phyloP scores from a whole-genome alignment of 2,329 filamentous ascomycete genomes.

The Trichoderma afroharzianum region DNA sequence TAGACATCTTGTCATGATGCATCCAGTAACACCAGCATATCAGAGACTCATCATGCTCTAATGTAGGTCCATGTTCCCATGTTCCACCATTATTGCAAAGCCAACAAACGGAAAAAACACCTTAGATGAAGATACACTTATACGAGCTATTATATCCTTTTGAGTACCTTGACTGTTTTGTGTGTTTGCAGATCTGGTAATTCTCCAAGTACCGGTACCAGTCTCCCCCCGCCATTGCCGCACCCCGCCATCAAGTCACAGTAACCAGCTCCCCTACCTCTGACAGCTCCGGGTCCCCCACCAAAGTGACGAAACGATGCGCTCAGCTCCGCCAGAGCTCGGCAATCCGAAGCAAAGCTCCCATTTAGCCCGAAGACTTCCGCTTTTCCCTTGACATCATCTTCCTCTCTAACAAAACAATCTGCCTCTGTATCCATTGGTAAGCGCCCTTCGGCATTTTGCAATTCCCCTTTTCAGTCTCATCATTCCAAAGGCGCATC shows the following conservation, averaged over 20 bases:
- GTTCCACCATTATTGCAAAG: not conserved
- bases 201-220: not conserved
- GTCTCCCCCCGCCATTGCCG: not conserved
- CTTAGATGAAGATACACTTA: not conserved
- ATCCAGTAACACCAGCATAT: not conserved
- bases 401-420: not conserved
- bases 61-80: not conserved
- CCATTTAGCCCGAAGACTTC: not conserved
- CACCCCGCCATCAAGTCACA: not conserved
- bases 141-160: too few relatives aligned
- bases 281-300: not conserved
- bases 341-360: conserved; percentile 25
- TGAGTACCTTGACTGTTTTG: too few relatives aligned
- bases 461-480: not conserved
- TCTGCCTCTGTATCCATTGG: conserved; percentile 20
- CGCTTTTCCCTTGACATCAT: conserved; percentile 30
- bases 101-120: not conserved
- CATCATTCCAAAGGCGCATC: not conserved
- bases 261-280: not conserved
- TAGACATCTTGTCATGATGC: not conserved
- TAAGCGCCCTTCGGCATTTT: conserved; percentile 4
- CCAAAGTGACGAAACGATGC: conserved; percentile 30
- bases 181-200: not conserved
- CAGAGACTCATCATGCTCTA: not conserved
- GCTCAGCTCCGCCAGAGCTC: conserved; percentile 24